A percentile compares a stretch with the other conserved stretches of the same genome.
Evolutionary conservation across 2,329 filamentous ascomycete species (phyloP).

Genomic region (Fusarium chlamydosporum): DNA sequence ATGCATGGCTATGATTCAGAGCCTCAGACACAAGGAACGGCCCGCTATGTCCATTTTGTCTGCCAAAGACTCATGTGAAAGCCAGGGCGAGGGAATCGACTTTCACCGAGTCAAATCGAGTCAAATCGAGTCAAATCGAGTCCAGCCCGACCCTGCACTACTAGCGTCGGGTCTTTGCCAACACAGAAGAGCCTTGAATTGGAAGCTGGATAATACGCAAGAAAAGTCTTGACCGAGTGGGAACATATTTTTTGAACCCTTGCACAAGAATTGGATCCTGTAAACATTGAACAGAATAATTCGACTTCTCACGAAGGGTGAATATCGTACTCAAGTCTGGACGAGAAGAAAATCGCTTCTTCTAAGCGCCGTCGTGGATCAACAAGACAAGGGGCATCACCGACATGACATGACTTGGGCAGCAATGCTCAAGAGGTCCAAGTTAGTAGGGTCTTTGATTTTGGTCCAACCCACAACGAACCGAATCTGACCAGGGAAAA

Average conservation of each 20-base stretch:
- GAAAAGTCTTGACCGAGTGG: conserved; percentile 24
- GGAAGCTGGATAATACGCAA: conserved; percentile 17
- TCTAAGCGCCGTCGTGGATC: conserved; percentile 44
- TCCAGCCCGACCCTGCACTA: conserved; percentile 19
- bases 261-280: conserved; percentile 29
- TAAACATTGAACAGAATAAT: conserved; percentile 2
- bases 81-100: conserved; percentile 10
- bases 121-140: conserved; percentile 17
- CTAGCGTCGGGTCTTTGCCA: conserved; percentile 37
- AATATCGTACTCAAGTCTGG: conserved; percentile 8
- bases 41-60: conserved; percentile 26
- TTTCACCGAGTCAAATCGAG: conserved; percentile 11
- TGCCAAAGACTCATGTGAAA: conserved; percentile 27
- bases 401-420: conserved; percentile 38
- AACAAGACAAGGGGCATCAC: conserved; percentile 40
- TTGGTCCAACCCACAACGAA: conserved; percentile 27
- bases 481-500: conserved; percentile 14
- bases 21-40: conserved; percentile 40
- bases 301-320: neutral
- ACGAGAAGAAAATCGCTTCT: conserved; percentile 5
- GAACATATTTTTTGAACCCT: conserved; percentile 22
- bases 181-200: conserved; percentile 35
- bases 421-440: conserved; percentile 38
- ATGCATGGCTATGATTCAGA: conserved; percentile 11
- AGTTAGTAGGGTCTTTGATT: conserved; percentile 15